Percentiles rank a stretch among this genome's conserved stretches.
These are phyloP conservation scores for Tolypocladium nubicola DNA, from an alignment of 2,329 filamentous ascomycete species.

Conservation along the genomic window DNA sequence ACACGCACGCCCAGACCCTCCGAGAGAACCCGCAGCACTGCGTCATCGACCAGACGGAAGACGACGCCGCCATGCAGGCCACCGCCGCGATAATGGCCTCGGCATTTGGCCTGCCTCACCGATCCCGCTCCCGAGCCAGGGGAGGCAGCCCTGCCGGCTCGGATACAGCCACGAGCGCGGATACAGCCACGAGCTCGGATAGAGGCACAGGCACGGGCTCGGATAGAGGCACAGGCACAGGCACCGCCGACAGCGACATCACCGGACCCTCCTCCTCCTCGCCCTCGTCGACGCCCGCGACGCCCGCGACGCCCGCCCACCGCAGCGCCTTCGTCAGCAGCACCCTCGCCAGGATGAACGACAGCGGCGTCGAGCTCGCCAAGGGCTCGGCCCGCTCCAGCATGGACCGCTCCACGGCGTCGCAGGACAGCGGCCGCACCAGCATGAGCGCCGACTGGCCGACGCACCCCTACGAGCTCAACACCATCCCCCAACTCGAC, in stretches of 20 bases:
- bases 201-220: neutral
- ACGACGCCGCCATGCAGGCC: constrained; percentile 14
- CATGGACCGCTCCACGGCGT: constrained; percentile 14
- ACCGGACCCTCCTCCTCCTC: neutral
- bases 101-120: constrained; percentile 21
- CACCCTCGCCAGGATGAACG: constrained; percentile 17
- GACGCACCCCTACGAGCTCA: constrained; percentile 27
- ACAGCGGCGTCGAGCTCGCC: constrained; percentile 19
- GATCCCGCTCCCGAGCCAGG: constrained; percentile 13
- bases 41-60: too few species aligned
- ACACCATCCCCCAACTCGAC: constrained; percentile 26
- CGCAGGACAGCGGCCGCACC: constrained; percentile 25
- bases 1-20: too few species aligned
- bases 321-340: constrained; percentile 10
- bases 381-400: constrained; percentile 18
- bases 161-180: neutral
- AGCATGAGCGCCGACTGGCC: constrained; percentile 26
- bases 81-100: constrained; percentile 18
- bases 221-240: neutral
- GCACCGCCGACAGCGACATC: neutral
- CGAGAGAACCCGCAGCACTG: neutral
- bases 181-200: neutral
- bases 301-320: neutral
- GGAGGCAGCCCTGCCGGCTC: constrained; percentile 2
- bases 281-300: constrained; percentile 1